Evolutionary conservation across 495 filamentous ascomycete species (phyloP), one percentile per base, ranked within the genome.

Genomic region (Darksidea phi): DNA sequence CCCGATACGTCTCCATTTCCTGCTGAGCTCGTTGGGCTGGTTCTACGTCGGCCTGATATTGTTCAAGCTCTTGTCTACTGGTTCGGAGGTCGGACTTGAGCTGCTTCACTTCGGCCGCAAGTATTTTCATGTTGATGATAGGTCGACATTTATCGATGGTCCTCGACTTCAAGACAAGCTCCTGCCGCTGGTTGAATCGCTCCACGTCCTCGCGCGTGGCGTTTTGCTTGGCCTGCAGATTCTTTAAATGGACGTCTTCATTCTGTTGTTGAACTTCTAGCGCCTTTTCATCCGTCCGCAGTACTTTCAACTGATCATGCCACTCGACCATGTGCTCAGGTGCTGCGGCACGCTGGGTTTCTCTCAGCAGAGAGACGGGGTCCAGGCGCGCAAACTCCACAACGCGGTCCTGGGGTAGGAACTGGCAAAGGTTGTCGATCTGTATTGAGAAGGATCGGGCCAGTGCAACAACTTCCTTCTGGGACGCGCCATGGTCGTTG

Each of bases 381-480:
- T 84, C 87, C 62, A 97, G 79, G 13, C 82, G 88, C 10, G 94
- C 90, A 70, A 99, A 99, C 62, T 96, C 91, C 23, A 90, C 89
- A 6, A 99, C 95, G 67, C 91, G 88, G 70, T 99, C 94, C 72
- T 99, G 94, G 0, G 94, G 94, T 36, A 99, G 79, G 67, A 99
- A 99, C 74, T 97, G 94, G 71, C 94, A 99, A 1, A 97, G 79
- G 66, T 99, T 99, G 74, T 97, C 94, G 69, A 97, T 87, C 73
- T 97, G 95, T 36, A 97, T 97, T 21, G 84, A 81, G 56, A 95
- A 86, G 0, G 76, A 80, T 49, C 76, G 83, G 17, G 84, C 85
- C 34, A 96, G 76, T 32, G 78, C 76, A 46, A 86, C 72, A 1
- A 97, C 79, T 25, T 79, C 74, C 47, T 83, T 82, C 42, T 81